Evolutionary conservation across 2,329 filamentous ascomycete genomes (phyloP).

Genomic region (Aureobasidium mangrovei): DNA sequence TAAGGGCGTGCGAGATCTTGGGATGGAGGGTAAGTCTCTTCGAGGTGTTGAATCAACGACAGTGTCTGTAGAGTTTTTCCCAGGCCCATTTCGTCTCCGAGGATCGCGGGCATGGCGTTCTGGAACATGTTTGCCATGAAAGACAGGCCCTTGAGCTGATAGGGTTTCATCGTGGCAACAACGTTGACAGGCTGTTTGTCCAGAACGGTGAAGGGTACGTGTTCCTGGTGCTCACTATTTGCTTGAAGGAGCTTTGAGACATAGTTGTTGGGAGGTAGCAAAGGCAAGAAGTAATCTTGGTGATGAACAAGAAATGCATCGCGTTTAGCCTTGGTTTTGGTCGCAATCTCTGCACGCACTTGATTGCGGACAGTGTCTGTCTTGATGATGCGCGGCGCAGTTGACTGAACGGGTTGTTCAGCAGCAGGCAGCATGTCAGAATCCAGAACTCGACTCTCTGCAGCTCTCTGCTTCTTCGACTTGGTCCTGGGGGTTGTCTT

Average conservation of each 20-base stretch:
- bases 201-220: constrained; percentile 32
- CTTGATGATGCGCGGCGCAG: constrained; percentile 17
- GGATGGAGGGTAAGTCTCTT: constrained; percentile 30
- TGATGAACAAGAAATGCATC: constrained; percentile 39
- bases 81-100: constrained; percentile 45
- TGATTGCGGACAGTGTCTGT: constrained; percentile 32
- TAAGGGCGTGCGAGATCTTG: constrained; percentile 33
- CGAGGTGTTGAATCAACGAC: constrained; percentile 41
- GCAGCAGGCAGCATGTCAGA: background rate
- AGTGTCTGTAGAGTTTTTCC: constrained; percentile 44
- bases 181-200: constrained; percentile 36
- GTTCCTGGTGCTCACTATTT: constrained; percentile 14
- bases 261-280: constrained; percentile 38
- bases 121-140: constrained; percentile 41
- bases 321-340: constrained; percentile 35
- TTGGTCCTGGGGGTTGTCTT: constrained; percentile 4
- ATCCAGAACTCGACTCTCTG: constrained; percentile 9
- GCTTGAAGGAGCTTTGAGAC: constrained; percentile 30
- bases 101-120: constrained; percentile 37
- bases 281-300: constrained; percentile 38
- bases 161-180: constrained; percentile 43
- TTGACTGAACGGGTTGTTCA: background rate
- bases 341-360: constrained; percentile 34
- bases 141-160: constrained; percentile 43
- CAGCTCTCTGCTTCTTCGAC: constrained; percentile 14